phyloP scores from a whole-genome alignment of 208 protist genomes.

The Acanthamoeba comandoni region DNA sequence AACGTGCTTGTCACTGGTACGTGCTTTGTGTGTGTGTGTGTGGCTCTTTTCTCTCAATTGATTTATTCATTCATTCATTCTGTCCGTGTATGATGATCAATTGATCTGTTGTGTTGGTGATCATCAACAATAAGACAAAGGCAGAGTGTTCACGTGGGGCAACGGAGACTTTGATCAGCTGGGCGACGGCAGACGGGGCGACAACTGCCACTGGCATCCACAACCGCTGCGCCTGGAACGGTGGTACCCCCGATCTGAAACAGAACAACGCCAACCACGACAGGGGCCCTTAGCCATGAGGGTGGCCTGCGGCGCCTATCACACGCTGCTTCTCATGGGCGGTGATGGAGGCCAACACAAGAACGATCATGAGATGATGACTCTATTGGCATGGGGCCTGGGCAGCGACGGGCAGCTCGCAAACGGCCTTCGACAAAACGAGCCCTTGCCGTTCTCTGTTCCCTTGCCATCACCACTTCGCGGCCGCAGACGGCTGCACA shows the following conservation, averaged over 20 bases:
- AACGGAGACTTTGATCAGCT: neutral
- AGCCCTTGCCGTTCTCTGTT: neutral
- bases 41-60: too few relatives aligned
- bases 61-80: too few relatives aligned
- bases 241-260: neutral
- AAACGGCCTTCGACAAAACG: neutral
- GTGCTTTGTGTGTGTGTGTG: too few relatives aligned
- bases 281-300: neutral
- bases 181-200: neutral
- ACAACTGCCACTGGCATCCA: neutral
- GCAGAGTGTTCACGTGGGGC: conserved; percentile 16
- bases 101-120: conserved; percentile 13
- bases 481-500: neutral
- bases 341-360: too few relatives aligned
- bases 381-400: neutral
- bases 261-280: too few relatives aligned
- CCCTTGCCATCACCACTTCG: neutral
- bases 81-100: neutral
- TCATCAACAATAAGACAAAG: too few relatives aligned
- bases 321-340: neutral
- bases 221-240: too few relatives aligned
- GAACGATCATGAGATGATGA: too few relatives aligned
- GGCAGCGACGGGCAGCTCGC: neutral
- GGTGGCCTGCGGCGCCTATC: neutral
- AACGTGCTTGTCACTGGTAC: conserved; percentile 17